phyloP scores from a whole-genome alignment of 169 alveolate species.

The Toxoplasma gondii region DNA sequence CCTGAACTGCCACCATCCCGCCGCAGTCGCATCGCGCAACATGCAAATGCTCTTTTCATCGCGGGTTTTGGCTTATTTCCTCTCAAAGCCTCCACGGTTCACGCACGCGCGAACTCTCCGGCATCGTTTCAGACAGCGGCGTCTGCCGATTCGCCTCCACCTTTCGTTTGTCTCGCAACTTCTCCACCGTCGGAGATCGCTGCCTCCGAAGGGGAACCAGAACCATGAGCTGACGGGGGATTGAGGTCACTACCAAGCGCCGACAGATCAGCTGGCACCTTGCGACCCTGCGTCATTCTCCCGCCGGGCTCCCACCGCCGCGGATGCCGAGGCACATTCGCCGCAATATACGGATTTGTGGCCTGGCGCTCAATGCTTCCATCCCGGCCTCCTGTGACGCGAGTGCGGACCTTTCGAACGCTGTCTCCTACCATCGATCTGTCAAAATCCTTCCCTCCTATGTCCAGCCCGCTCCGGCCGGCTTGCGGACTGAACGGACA shows the following conservation, averaged over 20 bases:
- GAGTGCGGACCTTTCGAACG: slow-evolving; percentile 10
- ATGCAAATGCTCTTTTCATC: no score
- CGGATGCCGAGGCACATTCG: slow-evolving; percentile 25
- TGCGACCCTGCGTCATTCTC: neutral
- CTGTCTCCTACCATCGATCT: neutral
- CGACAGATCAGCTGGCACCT: neutral
- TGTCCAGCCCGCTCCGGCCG: neutral
- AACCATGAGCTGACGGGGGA: neutral
- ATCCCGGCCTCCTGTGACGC: slow-evolving; percentile 40
- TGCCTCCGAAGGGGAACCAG: neutral
- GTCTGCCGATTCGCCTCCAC: neutral
- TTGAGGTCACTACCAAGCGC: neutral
- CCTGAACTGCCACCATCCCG: no score
- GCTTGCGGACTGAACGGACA: neutral
- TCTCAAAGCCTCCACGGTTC: neutral
- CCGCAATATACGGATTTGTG: slow-evolving; percentile 39
- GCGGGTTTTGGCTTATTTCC: no score
- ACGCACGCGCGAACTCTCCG: neutral
- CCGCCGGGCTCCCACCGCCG: neutral
- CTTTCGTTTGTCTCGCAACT: neutral
- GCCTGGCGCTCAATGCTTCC: slow-evolving; percentile 32
- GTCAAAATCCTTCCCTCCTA: neutral
- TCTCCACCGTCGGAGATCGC: neutral
- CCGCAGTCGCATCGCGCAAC: no score
- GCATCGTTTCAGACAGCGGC: neutral